A percentile compares a stretch with the other conserved stretches of the same genome.
Evolutionary conservation across 2,329 filamentous ascomycete genomes (phyloP).

Genomic region (Diaporthe sp.): DNA sequence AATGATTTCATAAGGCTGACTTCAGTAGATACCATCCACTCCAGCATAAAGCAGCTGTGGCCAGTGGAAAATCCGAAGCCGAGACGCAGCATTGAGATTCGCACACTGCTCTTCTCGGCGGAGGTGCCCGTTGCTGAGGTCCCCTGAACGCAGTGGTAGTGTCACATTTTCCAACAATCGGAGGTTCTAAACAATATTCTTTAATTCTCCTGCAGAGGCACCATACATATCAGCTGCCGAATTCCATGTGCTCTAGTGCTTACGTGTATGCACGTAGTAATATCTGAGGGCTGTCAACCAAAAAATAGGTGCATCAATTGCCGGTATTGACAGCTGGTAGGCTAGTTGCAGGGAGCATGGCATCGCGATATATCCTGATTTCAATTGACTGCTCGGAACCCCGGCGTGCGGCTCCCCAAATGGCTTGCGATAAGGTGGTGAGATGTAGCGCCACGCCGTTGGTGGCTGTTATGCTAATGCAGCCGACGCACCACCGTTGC

Average conservation of each 20-base stretch:
- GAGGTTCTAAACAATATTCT: too few species aligned
- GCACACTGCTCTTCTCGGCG: not conserved
- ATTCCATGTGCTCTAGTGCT: not conserved
- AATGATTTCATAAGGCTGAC: not conserved
- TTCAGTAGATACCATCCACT: constrained; percentile 9
- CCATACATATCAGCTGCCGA: not conserved
- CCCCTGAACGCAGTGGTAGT: not conserved
- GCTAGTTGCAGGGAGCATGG: not conserved
- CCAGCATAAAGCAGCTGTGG: constrained; percentile 19
- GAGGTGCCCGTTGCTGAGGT: not conserved
- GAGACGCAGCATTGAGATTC: constrained; percentile 22
- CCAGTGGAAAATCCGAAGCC: constrained; percentile 1
- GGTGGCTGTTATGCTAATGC: not conserved
- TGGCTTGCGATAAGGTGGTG: not conserved
- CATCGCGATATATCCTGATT: not conserved
- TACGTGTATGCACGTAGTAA: not conserved
- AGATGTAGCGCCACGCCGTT: not conserved
- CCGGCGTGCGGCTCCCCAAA: not conserved
- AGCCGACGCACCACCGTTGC: not conserved
- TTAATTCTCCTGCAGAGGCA: not conserved
- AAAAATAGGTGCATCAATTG: not conserved
- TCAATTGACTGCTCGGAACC: not conserved
- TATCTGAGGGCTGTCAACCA: not conserved
- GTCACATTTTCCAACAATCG: not conserved
- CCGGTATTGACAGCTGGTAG: too few species aligned